Conservation (phyloP, 2,329 filamentous ascomycete species). For the Aspergillus sp. region DNA sequence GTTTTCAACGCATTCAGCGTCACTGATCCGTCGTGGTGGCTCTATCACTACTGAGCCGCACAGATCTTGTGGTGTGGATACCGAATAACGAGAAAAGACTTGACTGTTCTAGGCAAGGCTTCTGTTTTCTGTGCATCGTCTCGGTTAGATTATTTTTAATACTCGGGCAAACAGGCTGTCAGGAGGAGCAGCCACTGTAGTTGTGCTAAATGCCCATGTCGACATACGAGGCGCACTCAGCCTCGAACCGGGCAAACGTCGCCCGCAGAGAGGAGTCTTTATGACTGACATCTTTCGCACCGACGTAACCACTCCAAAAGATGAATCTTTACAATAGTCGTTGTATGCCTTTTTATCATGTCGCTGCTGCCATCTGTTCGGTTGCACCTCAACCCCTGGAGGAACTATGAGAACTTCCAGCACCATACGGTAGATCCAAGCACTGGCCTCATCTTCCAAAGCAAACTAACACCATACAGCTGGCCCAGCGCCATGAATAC, state of each 20-base stretch:
- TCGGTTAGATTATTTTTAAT: too few relatives aligned
- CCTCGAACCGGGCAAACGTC: neutral
- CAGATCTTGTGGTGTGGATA: neutral
- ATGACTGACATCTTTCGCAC: neutral
- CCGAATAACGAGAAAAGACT: too few relatives aligned
- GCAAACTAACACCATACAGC: neutral
- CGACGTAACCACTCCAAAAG: too few relatives aligned
- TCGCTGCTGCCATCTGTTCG: constrained; percentile 2
- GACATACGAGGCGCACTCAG: neutral
- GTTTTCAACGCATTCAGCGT: neutral
- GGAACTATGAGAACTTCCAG: constrained; percentile 13
- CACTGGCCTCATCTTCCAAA: too few relatives aligned
- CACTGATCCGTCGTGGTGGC: neutral
- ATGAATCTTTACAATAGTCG: too few relatives aligned
- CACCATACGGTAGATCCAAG: constrained; percentile 9
- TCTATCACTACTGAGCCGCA: neutral
- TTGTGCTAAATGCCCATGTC: too few relatives aligned
- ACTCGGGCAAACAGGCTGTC: too few relatives aligned
- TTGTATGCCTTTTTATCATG: neutral
- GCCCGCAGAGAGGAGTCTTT: neutral
- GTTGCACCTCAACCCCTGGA: constrained; percentile 15
- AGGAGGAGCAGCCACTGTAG: too few relatives aligned
- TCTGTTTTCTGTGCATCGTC: too few relatives aligned
- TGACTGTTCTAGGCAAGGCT: too few relatives aligned
- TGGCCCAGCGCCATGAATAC: constrained; percentile 14